phyloP scores from a whole-genome alignment of 1,284 basidiomycete species.

The Austropuccinia psidii region DNA sequence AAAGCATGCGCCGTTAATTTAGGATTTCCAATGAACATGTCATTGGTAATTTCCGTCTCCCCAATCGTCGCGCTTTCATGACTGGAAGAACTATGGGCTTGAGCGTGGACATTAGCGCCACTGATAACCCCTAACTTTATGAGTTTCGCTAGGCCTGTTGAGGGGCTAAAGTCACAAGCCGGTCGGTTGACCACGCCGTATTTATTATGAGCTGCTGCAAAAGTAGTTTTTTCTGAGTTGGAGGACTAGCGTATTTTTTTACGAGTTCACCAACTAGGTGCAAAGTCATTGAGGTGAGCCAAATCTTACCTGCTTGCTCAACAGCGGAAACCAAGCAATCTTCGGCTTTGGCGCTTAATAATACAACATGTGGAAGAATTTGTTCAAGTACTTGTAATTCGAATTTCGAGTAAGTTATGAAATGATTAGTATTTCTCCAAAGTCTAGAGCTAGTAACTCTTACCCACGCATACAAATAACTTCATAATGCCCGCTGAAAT shows the following conservation, averaged over 20 bases:
- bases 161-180: conserved; percentile 19
- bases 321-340: conserved; percentile 10
- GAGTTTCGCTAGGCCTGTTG: conserved; percentile 12
- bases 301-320: conserved; percentile 19
- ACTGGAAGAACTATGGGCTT: background rate
- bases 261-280: too few relatives aligned
- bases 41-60: too few relatives aligned
- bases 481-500: conserved; percentile 25
- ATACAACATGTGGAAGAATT: conserved; percentile 16
- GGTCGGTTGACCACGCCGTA: background rate
- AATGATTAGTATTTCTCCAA: background rate
- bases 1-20: conserved; percentile 21
- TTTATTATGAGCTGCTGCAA: too few relatives aligned
- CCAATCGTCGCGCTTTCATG: background rate
- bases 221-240: too few relatives aligned
- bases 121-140: background rate
- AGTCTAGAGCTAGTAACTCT: background rate
- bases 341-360: conserved; percentile 31
- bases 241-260: too few relatives aligned
- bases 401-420: background rate
- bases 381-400: conserved; percentile 6
- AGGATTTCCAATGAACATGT: conserved; percentile 7
- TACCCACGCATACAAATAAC: conserved; percentile 20
- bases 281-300: background rate
- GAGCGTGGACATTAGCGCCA: background rate